Evolutionary conservation across 1,139 yeast genomes (phyloP).

Genomic region (Diutina catenulata): DNA sequence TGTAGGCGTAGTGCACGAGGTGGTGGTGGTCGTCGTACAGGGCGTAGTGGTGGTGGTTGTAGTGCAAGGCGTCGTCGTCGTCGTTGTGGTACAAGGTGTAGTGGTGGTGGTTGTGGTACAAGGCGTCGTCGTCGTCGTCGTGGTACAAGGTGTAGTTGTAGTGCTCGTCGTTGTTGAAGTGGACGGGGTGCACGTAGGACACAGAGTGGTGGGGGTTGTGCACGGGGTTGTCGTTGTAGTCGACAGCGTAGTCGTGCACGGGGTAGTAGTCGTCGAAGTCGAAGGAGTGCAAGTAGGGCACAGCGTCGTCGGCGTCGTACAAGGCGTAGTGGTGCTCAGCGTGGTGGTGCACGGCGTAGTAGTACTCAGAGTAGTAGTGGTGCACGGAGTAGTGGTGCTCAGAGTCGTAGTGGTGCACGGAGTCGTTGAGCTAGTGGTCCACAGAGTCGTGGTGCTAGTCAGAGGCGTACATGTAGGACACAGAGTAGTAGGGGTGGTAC

Average conservation of each 20-base stretch:
- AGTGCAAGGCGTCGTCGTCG: neutral
- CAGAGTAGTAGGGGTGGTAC: neutral
- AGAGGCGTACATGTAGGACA: neutral
- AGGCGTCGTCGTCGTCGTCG: neutral
- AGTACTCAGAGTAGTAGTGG: neutral
- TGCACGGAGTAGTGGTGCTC: neutral
- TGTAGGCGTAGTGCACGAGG: constrained; percentile 18
- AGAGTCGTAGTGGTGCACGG: neutral
- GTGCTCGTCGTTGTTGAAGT: constrained; percentile 16
- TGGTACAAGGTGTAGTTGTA: constrained; percentile 11
- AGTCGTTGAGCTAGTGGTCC: neutral
- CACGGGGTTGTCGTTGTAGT: constrained; percentile 30
- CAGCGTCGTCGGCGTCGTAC: constrained; percentile 11
- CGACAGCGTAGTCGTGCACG: constrained; percentile 28
- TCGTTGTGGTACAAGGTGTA: neutral
- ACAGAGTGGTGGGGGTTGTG: constrained; percentile 28
- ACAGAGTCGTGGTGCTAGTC: neutral
- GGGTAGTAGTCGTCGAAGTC: constrained; percentile 16
- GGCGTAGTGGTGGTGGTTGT: constrained; percentile 16
- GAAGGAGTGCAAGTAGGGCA: neutral
- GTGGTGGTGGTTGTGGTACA: constrained; percentile 5
- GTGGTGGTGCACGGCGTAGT: constrained; percentile 3
- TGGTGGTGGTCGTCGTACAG: constrained; percentile 35
- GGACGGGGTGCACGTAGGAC: constrained; percentile 29
- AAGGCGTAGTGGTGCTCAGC: constrained; percentile 8